Evolutionary conservation across 192 early-diverging fungal species (phyloP).

Genomic region (Backusella luteola): DNA sequence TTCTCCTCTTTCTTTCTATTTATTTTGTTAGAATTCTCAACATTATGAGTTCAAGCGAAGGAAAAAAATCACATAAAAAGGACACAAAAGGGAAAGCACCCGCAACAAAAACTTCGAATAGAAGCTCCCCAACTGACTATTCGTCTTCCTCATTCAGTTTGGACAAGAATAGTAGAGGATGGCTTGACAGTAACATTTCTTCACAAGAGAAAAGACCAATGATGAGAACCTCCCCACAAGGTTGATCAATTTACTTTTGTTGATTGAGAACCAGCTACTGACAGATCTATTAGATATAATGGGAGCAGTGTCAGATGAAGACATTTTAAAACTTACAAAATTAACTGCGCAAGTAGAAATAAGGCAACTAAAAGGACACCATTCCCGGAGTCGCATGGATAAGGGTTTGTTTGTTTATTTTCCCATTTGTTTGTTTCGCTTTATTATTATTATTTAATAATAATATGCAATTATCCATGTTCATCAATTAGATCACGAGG

Average conservation of each 20-base stretch:
- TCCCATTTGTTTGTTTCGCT: background rate
- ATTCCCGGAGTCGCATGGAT: background rate
- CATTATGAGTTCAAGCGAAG: background rate
- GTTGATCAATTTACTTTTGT: background rate
- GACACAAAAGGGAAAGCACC: background rate
- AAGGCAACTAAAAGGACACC: background rate
- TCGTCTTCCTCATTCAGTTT: background rate
- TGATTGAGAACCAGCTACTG: background rate
- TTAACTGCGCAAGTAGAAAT: slow-evolving; percentile 1
- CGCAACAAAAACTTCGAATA: background rate
- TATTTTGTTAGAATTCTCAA: background rate
- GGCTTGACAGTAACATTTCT: background rate
- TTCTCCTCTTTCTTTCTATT: background rate
- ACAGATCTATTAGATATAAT: slow-evolving; percentile 14
- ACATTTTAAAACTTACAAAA: slow-evolving; percentile 20
- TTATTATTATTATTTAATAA: background rate
- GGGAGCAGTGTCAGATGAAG: slow-evolving; percentile 25
- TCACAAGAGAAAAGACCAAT: slow-evolving; percentile 1
- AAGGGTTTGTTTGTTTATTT: background rate
- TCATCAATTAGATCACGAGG: slow-evolving; percentile 5
- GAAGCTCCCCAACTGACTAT: background rate
- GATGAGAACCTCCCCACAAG: background rate
- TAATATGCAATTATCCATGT: background rate
- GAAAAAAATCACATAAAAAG: background rate
- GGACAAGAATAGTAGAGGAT: background rate